phyloP scores from a whole-genome alignment of 306 rosid species.

The Vicia faba region DNA sequence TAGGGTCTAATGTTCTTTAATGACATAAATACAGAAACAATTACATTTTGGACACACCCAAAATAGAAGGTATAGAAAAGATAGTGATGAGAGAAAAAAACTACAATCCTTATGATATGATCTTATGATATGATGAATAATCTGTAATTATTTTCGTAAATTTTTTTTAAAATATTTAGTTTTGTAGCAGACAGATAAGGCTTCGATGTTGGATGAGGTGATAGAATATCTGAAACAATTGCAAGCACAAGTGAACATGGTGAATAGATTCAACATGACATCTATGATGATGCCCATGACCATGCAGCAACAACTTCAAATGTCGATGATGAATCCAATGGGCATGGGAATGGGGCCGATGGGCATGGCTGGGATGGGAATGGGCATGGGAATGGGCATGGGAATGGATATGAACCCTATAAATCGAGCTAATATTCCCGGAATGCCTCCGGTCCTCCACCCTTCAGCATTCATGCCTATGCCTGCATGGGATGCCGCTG shows the following conservation, averaged over 20 bases:
- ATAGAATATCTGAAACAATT: conserved; percentile 83
- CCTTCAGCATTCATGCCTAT: conserved; percentile 74
- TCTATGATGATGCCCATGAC: conserved; percentile 75
- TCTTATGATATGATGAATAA: too few relatives aligned
- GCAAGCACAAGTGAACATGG: conserved; percentile 88
- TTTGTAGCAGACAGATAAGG: conserved; percentile 73
- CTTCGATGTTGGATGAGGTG: conserved; percentile 97
- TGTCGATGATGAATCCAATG: conserved; percentile 80
- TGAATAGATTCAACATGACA: conserved; percentile 72
- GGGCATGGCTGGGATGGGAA: conserved; percentile 67
- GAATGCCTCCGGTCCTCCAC: conserved; percentile 64
- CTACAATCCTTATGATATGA: not conserved
- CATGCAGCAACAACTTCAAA: conserved; percentile 81
- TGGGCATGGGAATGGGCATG: conserved; percentile 69
- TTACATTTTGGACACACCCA: conserved; percentile 13
- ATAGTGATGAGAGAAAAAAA: not conserved
- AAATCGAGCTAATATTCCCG: conserved; percentile 52
- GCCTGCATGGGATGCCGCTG: conserved; percentile 63
- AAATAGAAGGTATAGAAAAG: not conserved
- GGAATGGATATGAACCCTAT: conserved; percentile 65
- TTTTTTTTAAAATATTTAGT: too few relatives aligned
- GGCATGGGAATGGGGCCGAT: conserved; percentile 64
- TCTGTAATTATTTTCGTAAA: too few relatives aligned
- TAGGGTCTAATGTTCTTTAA: conserved; percentile 36
- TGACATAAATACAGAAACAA: conserved; percentile 21